phyloP scores from a whole-genome alignment of 1,284 basidiomycete genomes.

The Caloboletus inedulis region DNA sequence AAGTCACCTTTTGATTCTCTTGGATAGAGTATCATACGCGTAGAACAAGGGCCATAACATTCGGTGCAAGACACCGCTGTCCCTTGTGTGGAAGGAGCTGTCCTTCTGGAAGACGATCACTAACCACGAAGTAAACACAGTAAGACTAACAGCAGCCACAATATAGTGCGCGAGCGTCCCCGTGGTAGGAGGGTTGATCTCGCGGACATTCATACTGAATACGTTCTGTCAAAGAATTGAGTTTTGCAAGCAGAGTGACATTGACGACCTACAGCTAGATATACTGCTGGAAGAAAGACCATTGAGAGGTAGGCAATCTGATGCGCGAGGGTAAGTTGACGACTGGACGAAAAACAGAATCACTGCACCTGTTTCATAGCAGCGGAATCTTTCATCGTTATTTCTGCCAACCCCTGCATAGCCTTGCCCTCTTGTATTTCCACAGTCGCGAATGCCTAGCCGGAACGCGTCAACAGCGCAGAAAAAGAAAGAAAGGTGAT shows the following conservation, averaged over 20 bases:
- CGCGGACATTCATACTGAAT: conserved; percentile 29
- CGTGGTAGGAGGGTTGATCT: conserved; percentile 10
- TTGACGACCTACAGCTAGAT: conserved; percentile 37
- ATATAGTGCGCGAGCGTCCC: conserved; percentile 14
- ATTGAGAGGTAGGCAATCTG: conserved; percentile 30
- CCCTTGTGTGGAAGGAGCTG: conserved; percentile 3
- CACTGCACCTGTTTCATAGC: conserved; percentile 44
- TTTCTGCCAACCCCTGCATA: conserved; percentile 42
- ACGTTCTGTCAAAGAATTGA: conserved; percentile 24
- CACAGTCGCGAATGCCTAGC: conserved; percentile 46
- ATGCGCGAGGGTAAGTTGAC: background rate
- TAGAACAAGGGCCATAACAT: conserved; percentile 23
- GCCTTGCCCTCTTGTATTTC: conserved; percentile 45
- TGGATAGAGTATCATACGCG: background rate
- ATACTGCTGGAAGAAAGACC: conserved; percentile 28
- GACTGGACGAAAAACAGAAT: background rate
- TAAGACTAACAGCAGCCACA: conserved; percentile 8
- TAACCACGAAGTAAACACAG: conserved; percentile 19
- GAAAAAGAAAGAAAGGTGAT: background rate
- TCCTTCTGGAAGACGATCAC: conserved; percentile 15
- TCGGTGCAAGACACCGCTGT: conserved; percentile 6
- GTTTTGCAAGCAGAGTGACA: background rate
- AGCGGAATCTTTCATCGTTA: conserved; percentile 40
- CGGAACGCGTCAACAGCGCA: conserved; percentile 1
- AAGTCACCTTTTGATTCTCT: background rate